Evolutionary conservation across 257 asterid species (phyloP).

Genomic region (Capsicum rhomboideum): DNA sequence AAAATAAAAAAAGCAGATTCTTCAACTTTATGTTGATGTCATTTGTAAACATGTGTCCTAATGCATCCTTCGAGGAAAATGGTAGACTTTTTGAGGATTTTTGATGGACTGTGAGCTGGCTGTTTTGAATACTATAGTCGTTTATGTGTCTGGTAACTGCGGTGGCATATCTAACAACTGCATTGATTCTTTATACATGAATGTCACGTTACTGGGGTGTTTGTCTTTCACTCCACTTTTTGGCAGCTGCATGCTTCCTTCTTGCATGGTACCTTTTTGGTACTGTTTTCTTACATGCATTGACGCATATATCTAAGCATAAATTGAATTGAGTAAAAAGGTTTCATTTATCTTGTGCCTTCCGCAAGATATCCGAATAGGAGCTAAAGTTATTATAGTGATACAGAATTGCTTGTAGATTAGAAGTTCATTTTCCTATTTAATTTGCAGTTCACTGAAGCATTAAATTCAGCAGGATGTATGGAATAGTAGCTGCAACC

Average conservation of each 20-base stretch:
- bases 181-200: neutral
- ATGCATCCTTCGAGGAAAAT: neutral
- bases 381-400: neutral
- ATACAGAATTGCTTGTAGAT: neutral
- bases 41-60: neutral
- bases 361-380: neutral
- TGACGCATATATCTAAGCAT: neutral
- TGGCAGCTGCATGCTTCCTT: neutral
- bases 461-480: neutral
- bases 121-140: neutral
- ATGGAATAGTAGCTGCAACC: neutral
- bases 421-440: neutral
- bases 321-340: neutral
- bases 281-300: neutral
- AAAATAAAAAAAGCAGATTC: neutral
- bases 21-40: neutral
- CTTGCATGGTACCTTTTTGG: neutral
- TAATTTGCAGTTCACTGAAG: neutral
- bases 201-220: neutral
- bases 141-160: neutral
- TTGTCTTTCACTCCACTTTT: neutral
- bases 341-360: neutral
- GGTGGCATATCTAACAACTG: neutral
- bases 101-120: neutral
- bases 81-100: neutral